A percentile compares a stretch with the other conserved stretches of the same genome.
phyloP scores from a whole-genome alignment of 495 filamentous ascomycete species.

The Lasiosphaeria miniovina region DNA sequence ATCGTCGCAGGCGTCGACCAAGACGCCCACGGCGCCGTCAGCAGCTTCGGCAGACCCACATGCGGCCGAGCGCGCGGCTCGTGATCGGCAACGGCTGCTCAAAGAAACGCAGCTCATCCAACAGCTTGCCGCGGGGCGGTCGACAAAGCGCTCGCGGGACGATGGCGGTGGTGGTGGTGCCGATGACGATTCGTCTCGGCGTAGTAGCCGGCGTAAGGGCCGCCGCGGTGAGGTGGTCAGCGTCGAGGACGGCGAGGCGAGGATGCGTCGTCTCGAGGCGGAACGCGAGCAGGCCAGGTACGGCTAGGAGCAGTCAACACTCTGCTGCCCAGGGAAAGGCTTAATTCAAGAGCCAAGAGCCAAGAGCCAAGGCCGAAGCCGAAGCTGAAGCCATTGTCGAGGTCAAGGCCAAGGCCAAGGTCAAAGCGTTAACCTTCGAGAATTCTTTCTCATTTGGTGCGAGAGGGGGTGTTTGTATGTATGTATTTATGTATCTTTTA shows the following conservation, averaged over 20 bases:
- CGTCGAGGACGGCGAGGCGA: conserved; percentile 41
- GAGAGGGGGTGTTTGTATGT: no score
- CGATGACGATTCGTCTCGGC: conserved; percentile 32
- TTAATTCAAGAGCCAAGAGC: neutral
- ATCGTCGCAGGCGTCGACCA: conserved; percentile 37
- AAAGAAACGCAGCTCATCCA: conserved; percentile 76
- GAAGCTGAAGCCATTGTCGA: no score
- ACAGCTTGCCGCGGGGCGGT: conserved; percentile 39
- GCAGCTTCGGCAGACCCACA: conserved; percentile 55
- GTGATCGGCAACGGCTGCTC: conserved; percentile 70
- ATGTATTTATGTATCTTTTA: no score
- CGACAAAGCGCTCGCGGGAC: conserved; percentile 26
- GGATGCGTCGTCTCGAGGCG: conserved; percentile 52
- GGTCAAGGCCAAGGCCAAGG: no score
- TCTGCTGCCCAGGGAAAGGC: neutral
- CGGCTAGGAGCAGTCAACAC: conserved; percentile 26
- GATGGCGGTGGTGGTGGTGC: conserved; percentile 12
- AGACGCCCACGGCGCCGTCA: conserved; percentile 30
- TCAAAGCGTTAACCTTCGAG: no score
- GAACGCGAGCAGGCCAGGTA: conserved; percentile 44
- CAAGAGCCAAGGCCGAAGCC: no score
- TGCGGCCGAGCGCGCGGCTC: conserved; percentile 70
- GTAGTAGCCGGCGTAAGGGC: conserved; percentile 39
- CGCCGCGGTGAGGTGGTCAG: conserved; percentile 43
- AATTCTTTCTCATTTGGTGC: no score